These are phyloP conservation scores for Rhizomucor pusillus DNA, from an alignment of 371 early-diverging fungal genomes.

Conservation along the genomic window DNA sequence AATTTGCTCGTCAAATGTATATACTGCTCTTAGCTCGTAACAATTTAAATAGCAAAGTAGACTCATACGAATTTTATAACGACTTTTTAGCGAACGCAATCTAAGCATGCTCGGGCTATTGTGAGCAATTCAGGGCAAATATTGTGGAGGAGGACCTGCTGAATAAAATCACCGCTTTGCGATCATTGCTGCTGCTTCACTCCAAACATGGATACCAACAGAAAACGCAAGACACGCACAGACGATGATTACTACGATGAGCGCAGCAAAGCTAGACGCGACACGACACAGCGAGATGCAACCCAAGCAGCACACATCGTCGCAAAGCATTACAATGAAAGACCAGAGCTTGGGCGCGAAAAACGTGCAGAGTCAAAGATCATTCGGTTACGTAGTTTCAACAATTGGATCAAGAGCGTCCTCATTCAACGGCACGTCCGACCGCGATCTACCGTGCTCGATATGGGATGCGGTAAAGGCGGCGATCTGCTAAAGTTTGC, in stretches of 20 bases:
- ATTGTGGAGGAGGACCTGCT: too few relatives aligned
- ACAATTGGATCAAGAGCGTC: conserved; percentile 96
- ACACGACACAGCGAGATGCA: not conserved
- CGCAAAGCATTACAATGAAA: conserved; percentile 92
- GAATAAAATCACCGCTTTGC: too few relatives aligned
- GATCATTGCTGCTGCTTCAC: too few relatives aligned
- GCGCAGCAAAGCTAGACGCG: conserved; percentile 9
- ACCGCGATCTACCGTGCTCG: conserved; percentile 67
- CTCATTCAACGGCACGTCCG: conserved; percentile 74
- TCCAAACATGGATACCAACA: not conserved
- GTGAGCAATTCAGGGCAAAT: too few relatives aligned
- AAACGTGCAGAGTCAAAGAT: conserved; percentile 82
- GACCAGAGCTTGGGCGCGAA: conserved; percentile 75
- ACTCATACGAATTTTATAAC: too few relatives aligned
- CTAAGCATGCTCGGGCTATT: too few relatives aligned
- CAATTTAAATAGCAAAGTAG: too few relatives aligned
- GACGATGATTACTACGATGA: not conserved
- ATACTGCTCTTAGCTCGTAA: too few relatives aligned
- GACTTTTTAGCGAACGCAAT: too few relatives aligned
- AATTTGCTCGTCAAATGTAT: too few relatives aligned
- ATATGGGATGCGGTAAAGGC: conserved; percentile 99
- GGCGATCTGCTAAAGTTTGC: conserved; percentile 97
- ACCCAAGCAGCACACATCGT: conserved; percentile 46
- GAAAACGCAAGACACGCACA: not conserved
- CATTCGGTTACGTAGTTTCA: conserved; percentile 84